Percentiles rank a stretch among this genome's conserved stretches.
Conservation (phyloP, 139 green algal species). For the Chlamydomonas sp. region DNA sequence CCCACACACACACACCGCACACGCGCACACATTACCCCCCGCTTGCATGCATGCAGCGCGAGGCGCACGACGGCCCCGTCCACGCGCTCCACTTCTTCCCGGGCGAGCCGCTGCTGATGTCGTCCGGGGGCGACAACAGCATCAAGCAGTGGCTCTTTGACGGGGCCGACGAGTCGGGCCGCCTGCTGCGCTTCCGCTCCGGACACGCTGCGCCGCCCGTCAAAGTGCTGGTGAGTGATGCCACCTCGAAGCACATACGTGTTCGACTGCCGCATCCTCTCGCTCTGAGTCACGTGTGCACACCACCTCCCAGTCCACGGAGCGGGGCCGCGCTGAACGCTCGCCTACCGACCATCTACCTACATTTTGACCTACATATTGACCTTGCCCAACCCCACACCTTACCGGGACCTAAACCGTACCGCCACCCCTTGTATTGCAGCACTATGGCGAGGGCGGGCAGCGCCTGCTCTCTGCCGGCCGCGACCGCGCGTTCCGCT, state of each 20-base stretch:
- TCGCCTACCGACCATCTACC: too few relatives aligned
- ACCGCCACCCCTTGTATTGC: too few relatives aligned
- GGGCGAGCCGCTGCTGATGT: constrained; percentile 83
- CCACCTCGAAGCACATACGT: too few relatives aligned
- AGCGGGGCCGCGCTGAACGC: not conserved
- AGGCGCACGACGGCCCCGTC: constrained; percentile 3
- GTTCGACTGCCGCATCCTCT: too few relatives aligned
- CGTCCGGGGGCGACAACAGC: constrained; percentile 75
- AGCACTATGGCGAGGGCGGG: too few relatives aligned
- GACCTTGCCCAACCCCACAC: not conserved
- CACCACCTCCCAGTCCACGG: too few relatives aligned
- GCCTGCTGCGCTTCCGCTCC: constrained; percentile 81
- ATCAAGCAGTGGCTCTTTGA: constrained; percentile 97
- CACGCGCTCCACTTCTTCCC: constrained; percentile 60
- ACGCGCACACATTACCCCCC: too few relatives aligned
- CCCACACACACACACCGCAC: too few relatives aligned
- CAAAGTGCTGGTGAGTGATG: too few relatives aligned
- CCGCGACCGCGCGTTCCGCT: constrained; percentile 80
- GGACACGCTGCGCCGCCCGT: constrained; percentile 82
- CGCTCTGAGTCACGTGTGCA: too few relatives aligned
- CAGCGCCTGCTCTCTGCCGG: constrained; percentile 76
- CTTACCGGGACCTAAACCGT: not conserved
- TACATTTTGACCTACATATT: too few relatives aligned
- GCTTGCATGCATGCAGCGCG: too few relatives aligned
- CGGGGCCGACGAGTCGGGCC: constrained; percentile 42